These are phyloP conservation scores for Gnomoniopsis sp. DNA, from an alignment of 2,329 filamentous ascomycete genomes.

Conservation along the genomic window DNA sequence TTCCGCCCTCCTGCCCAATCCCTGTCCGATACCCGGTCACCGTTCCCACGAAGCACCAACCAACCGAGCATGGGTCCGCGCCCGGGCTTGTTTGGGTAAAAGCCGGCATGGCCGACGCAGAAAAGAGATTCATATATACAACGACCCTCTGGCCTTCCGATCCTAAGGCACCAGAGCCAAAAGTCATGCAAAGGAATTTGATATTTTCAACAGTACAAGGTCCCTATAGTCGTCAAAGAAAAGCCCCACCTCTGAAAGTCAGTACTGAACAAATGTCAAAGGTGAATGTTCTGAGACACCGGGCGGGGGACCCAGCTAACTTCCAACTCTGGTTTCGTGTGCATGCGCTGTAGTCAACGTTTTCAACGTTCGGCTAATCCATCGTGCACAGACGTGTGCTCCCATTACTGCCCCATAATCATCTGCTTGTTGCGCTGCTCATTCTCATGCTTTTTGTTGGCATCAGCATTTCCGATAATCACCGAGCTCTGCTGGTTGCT, in stretches of 20 bases:
- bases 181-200: neutral
- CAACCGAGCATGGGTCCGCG: neutral
- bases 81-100: neutral
- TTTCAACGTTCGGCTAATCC: neutral
- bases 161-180: neutral
- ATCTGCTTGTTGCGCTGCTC: slow-evolving; percentile 5
- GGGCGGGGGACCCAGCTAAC: neutral
- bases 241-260: neutral
- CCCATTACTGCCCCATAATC: slow-evolving; percentile 11
- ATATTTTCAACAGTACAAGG: neutral
- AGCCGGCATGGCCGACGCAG: neutral
- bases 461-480: neutral
- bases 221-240: neutral
- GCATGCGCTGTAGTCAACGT: neutral
- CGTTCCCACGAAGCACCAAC: neutral
- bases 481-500: slow-evolving; percentile 22
- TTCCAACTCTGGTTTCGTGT: neutral
- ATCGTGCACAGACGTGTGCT: neutral
- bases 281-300: neutral
- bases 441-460: slow-evolving; percentile 1
- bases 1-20: neutral
- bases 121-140: neutral
- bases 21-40: neutral
- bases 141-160: neutral
- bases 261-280: neutral